phyloP scores from a whole-genome alignment of 1,139 yeast genomes.

The Taphrina deformans region DNA sequence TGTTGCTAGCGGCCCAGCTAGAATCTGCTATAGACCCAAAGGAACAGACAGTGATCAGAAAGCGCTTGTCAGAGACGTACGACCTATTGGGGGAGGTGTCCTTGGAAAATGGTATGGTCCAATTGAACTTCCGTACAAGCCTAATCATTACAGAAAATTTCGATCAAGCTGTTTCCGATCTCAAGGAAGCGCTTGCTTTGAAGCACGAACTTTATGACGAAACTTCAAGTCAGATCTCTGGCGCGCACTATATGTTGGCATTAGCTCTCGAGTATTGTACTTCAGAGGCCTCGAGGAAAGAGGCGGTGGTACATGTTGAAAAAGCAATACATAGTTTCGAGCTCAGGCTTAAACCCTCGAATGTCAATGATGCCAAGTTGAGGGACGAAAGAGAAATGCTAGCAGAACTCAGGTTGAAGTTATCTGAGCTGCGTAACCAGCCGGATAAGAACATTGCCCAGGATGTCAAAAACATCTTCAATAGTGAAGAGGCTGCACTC shows the following conservation, averaged over 20 bases:
- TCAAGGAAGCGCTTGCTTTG: constrained; percentile 57
- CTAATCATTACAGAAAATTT: constrained; percentile 56
- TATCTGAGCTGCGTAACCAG: constrained; percentile 31
- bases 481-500: constrained; percentile 41
- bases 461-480: constrained; percentile 37
- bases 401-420: constrained; percentile 25
- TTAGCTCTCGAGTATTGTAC: constrained; percentile 72
- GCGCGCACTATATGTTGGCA: constrained; percentile 78
- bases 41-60: constrained; percentile 43
- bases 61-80: constrained; percentile 70
- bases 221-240: constrained; percentile 61
- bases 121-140: not conserved
- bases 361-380: constrained; percentile 56
- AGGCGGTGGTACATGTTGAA: constrained; percentile 61
- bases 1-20: constrained; percentile 57
- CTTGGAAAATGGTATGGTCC: constrained; percentile 55
- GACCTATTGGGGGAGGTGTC: constrained; percentile 87
- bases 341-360: constrained; percentile 51
- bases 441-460: constrained; percentile 35
- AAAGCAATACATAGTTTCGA: constrained; percentile 64
- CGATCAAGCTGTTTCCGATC: constrained; percentile 69
- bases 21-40: constrained; percentile 40
- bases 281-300: constrained; percentile 53
- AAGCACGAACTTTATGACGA: constrained; percentile 57
- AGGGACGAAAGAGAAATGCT: constrained; percentile 47